These are phyloP conservation scores for Lophium mytilinum DNA, from an alignment of 495 filamentous ascomycete genomes.

Conservation along the genomic window DNA sequence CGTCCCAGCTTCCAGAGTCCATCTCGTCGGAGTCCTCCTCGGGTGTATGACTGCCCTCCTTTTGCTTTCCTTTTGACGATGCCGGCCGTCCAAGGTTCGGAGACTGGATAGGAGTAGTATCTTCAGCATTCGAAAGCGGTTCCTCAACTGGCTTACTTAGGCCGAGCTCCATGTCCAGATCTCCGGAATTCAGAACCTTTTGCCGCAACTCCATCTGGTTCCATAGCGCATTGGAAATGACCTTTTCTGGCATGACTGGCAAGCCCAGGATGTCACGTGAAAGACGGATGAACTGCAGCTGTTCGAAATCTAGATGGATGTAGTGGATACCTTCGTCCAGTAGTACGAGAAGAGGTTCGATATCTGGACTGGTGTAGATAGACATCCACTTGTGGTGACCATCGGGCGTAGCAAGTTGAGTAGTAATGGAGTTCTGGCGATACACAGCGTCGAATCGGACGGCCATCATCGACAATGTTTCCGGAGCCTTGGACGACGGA, in stretches of 20 bases:
- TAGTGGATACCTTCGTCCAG: conserved; percentile 55
- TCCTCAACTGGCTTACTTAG: conserved; percentile 33
- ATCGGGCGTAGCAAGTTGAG: conserved; percentile 33
- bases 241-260: conserved; percentile 45
- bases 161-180: conserved; percentile 42
- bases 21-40: conserved; percentile 26
- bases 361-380: conserved; percentile 43
- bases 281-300: conserved; percentile 46
- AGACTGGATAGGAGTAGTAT: background rate
- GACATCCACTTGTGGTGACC: conserved; percentile 38
- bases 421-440: conserved; percentile 33
- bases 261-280: conserved; percentile 47
- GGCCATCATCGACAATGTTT: conserved; percentile 36
- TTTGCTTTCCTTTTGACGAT: conserved; percentile 39
- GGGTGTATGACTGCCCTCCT: background rate
- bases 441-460: conserved; percentile 43
- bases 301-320: conserved; percentile 52
- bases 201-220: conserved; percentile 48
- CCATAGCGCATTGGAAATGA: conserved; percentile 50
- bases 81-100: background rate
- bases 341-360: conserved; percentile 49
- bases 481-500: conserved; percentile 32
- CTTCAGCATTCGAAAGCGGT: conserved; percentile 5
- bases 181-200: conserved; percentile 46
- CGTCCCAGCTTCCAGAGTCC: conserved; percentile 44